These are phyloP conservation scores for Colletotrichum cuscutae DNA, from an alignment of 2,329 filamentous ascomycete species.

Conservation along the genomic window DNA sequence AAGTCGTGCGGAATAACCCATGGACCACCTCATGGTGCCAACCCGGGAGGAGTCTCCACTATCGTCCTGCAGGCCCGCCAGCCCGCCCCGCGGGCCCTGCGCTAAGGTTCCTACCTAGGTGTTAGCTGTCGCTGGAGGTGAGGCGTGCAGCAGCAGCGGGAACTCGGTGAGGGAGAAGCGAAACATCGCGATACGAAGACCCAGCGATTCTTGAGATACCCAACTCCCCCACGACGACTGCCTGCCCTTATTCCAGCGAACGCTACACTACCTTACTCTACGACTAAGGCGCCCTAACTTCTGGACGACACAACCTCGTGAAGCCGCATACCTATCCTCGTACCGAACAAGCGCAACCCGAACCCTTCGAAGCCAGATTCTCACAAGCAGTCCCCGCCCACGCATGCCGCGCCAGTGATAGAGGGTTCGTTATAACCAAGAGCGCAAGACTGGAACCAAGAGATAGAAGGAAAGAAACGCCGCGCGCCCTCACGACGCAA, in stretches of 20 bases:
- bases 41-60: background rate
- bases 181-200: background rate
- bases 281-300: no score
- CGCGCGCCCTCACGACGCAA: constrained; percentile 34
- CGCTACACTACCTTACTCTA: no score
- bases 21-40: no score
- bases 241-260: no score
- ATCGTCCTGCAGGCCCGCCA: constrained; percentile 4
- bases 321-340: no score
- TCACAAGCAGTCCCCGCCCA: background rate
- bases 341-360: background rate
- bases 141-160: background rate
- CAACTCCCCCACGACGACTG: background rate
- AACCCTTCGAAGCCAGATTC: background rate
- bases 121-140: background rate
- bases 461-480: background rate
- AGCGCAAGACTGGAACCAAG: background rate
- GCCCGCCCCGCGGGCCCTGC: constrained; percentile 7
- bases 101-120: background rate
- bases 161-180: constrained; percentile 11
- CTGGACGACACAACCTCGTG: no score
- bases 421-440: no score
- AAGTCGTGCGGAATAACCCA: no score
- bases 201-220: background rate
- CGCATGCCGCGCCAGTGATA: background rate